A percentile compares a stretch with the other conserved stretches of the same genome.
phyloP scores from a whole-genome alignment of 768 basidiomycete species.

The Pleurotus eryngii region DNA sequence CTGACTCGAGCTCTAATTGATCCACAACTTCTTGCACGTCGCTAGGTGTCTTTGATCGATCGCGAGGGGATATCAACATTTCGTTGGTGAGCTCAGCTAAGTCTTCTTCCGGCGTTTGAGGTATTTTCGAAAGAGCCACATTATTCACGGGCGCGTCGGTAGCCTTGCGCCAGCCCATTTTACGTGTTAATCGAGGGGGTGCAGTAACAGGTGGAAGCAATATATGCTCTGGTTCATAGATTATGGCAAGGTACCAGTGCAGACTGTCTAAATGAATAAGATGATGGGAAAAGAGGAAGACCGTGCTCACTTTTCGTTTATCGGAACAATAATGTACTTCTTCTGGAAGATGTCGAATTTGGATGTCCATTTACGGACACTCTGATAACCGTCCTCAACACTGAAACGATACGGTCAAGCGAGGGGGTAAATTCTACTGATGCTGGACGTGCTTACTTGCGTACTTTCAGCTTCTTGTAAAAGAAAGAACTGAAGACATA shows the following conservation, averaged over 20 bases:
- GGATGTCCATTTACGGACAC: slow-evolving; percentile 91
- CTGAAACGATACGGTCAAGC: slow-evolving; percentile 23
- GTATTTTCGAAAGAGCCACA: background rate
- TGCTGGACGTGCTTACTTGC: slow-evolving; percentile 41
- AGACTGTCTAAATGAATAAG: slow-evolving; percentile 43
- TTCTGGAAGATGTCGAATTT: slow-evolving; percentile 87
- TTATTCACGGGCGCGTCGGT: background rate
- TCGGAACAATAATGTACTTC: slow-evolving; percentile 91
- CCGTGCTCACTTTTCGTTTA: slow-evolving; percentile 84
- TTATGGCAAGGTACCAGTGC: slow-evolving; percentile 97
- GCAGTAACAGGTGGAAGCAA: slow-evolving; percentile 38
- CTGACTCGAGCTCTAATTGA: slow-evolving; percentile 1
- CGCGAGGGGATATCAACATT: background rate
- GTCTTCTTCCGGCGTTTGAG: background rate
- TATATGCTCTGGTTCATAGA: slow-evolving; percentile 73
- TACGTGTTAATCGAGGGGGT: slow-evolving; percentile 13
- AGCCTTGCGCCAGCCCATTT: slow-evolving; percentile 10
- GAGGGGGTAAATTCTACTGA: background rate
- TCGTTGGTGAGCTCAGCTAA: background rate
- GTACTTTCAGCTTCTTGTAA: slow-evolving; percentile 87
- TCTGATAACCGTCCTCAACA: slow-evolving; percentile 67
- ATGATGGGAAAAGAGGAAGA: background rate
- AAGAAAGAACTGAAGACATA: slow-evolving; percentile 98
- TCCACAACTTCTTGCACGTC: slow-evolving; percentile 7
- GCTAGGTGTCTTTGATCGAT: slow-evolving; percentile 10